A percentile compares a stretch with the other conserved stretches of the same genome.
Conservation (phyloP, 768 basidiomycete genomes). For the Thelephora ganbajun region DNA sequence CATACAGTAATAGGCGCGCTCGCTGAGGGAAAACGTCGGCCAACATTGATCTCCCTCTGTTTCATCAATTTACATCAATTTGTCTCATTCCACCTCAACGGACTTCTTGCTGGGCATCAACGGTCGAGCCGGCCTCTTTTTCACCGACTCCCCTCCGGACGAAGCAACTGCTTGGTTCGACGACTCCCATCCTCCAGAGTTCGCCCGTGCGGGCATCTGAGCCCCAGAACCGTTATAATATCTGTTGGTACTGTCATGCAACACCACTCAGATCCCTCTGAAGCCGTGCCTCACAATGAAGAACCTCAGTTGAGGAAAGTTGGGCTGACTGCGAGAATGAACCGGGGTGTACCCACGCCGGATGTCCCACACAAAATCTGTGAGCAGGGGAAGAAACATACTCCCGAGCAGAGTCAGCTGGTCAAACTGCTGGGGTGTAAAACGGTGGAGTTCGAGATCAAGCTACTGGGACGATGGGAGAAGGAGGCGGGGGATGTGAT, state of each 20-base stretch:
- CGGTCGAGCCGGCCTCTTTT: slow-evolving; percentile 88
- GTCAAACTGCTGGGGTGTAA: slow-evolving; percentile 78
- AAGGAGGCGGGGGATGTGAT: slow-evolving; percentile 49
- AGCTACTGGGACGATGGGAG: slow-evolving; percentile 59
- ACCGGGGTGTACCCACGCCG: slow-evolving; percentile 76
- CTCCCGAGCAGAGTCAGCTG: too few relatives aligned
- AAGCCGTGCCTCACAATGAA: slow-evolving; percentile 93
- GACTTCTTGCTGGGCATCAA: slow-evolving; percentile 57
- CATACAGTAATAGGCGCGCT: too few relatives aligned
- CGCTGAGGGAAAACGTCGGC: too few relatives aligned
- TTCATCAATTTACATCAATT: too few relatives aligned
- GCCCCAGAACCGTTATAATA: slow-evolving; percentile 62
- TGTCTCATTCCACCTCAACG: too few relatives aligned
- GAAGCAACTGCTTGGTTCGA: slow-evolving; percentile 94
- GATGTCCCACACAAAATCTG: too few relatives aligned
- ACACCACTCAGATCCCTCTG: too few relatives aligned
- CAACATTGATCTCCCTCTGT: too few relatives aligned
- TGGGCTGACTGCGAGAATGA: slow-evolving; percentile 77
- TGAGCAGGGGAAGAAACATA: slow-evolving; percentile 64
- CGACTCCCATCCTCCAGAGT: slow-evolving; percentile 81
- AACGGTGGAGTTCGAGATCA: slow-evolving; percentile 75
- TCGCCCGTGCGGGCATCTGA: slow-evolving; percentile 75
- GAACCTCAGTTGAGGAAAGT: slow-evolving; percentile 92
- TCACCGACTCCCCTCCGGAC: slow-evolving; percentile 80
- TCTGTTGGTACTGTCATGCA: slow-evolving; percentile 81